Percentiles rank a stretch among this genome's conserved stretches.
phyloP scores from a whole-genome alignment of 2,329 filamentous ascomycete genomes.

The Alternaria rosae region DNA sequence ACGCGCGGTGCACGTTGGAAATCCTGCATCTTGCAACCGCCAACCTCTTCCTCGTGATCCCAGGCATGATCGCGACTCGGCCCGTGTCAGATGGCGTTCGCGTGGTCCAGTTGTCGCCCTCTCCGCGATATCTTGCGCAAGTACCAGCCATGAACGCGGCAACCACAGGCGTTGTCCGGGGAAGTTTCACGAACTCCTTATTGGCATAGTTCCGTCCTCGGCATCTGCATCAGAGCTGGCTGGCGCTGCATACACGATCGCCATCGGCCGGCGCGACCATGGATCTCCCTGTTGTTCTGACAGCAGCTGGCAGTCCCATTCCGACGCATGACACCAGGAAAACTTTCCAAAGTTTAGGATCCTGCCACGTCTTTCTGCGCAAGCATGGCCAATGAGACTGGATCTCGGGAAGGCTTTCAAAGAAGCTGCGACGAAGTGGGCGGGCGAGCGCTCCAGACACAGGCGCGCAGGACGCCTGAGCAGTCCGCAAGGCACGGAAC shows the following conservation, averaged over 20 bases:
- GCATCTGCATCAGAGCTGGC: neutral
- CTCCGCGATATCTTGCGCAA: neutral
- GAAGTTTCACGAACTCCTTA: neutral
- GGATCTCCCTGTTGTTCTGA: neutral
- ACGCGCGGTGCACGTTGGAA: constrained; percentile 7
- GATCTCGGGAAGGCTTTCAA: neutral
- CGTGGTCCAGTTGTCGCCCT: neutral
- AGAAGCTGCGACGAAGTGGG: constrained; percentile 3
- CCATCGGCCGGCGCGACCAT: neutral
- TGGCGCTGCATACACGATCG: neutral
- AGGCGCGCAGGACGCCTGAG: neutral
- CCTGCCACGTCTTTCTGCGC: neutral
- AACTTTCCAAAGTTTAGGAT: neutral
- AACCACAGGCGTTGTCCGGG: neutral
- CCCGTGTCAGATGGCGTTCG: neutral
- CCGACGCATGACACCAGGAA: neutral
- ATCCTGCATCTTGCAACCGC: constrained; percentile 2
- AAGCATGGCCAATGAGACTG: neutral
- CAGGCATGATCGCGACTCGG: neutral
- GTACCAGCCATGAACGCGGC: neutral
- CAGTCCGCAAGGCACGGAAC: neutral
- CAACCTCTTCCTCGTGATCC: neutral
- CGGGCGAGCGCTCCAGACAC: neutral
- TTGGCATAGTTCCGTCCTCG: neutral
- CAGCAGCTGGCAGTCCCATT: neutral